These are phyloP conservation scores for Kalanchoe fedtschenkoi DNA, from an alignment of 164 flowering plant genomes.

Conservation along the genomic window DNA sequence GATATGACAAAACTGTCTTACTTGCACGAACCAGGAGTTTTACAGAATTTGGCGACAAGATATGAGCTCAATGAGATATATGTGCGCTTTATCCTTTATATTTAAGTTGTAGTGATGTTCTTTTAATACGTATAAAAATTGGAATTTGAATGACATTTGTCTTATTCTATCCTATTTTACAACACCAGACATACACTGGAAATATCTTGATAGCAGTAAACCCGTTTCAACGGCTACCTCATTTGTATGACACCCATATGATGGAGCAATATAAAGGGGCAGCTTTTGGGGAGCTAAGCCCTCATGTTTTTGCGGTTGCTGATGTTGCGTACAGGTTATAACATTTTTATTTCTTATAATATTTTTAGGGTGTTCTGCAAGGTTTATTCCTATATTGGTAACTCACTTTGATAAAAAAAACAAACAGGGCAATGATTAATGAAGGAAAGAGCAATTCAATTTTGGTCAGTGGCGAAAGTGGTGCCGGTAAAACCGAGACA, in stretches of 20 bases:
- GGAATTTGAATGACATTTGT: not conserved
- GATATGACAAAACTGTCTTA: constrained; percentile 99
- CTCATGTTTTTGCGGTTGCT: constrained; percentile 98
- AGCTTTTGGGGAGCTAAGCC: constrained; percentile 88
- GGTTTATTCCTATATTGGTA: constrained; percentile 9
- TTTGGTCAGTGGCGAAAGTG: constrained; percentile 99
- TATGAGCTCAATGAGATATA: constrained; percentile 98
- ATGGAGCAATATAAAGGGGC: constrained; percentile 99
- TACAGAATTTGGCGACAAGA: constrained; percentile 84
- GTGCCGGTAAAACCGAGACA: constrained; percentile 99
- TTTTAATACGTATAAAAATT: not conserved
- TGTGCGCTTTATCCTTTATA: constrained; percentile 31
- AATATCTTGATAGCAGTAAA: constrained; percentile 92
- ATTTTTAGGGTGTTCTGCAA: constrained; percentile 2
- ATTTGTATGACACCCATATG: constrained; percentile 94
- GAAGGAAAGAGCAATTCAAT: constrained; percentile 99
- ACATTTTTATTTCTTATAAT: not conserved
- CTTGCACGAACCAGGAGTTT: constrained; percentile 98
- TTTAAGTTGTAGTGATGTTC: not conserved
- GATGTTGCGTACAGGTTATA: constrained; percentile 91
- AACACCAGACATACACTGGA: constrained; percentile 84
- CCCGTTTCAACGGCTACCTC: constrained; percentile 97
- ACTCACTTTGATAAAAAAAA: constrained; percentile 14
- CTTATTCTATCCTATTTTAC: not conserved
- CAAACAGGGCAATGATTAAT: constrained; percentile 83